Evolutionary conservation across 2,329 filamentous ascomycete genomes (phyloP).

Genomic region (Sarocladiaceae sp.): DNA sequence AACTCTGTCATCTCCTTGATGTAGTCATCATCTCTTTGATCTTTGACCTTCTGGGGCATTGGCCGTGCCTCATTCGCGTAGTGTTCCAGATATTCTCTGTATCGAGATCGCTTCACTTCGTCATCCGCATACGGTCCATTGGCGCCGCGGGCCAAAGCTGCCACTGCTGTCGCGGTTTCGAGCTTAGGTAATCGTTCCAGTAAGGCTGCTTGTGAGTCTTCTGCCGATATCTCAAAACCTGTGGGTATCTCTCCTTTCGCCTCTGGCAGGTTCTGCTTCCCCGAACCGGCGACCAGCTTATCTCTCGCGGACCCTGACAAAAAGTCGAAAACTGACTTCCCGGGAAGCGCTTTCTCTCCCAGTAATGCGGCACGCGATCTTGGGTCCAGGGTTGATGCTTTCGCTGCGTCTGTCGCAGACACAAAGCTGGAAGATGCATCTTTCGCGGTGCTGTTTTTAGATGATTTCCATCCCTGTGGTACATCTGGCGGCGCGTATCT

Average conservation of each 20-base stretch:
- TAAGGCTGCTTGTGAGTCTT: constrained; percentile 55
- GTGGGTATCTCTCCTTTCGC: constrained; percentile 71
- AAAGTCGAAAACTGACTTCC: constrained; percentile 95
- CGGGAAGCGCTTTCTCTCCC: constrained; percentile 72
- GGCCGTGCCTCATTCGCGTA: constrained; percentile 46
- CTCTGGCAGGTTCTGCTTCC: constrained; percentile 71
- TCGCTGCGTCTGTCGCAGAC: constrained; percentile 75
- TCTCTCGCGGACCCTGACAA: constrained; percentile 75
- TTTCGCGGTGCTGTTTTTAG: constrained; percentile 32
- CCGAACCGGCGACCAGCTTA: constrained; percentile 69
- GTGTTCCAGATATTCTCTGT: constrained; percentile 75
- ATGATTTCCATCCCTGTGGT: constrained; percentile 70
- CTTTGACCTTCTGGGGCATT: constrained; percentile 44
- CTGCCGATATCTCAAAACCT: constrained; percentile 58
- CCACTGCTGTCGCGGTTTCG: constrained; percentile 62
- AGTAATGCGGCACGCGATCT: constrained; percentile 73
- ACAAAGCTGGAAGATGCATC: constrained; percentile 36
- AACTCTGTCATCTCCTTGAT: constrained; percentile 77
- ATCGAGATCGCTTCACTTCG: constrained; percentile 72
- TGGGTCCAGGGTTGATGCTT: constrained; percentile 69
- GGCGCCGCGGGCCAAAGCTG: constrained; percentile 63
- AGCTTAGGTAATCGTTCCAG: constrained; percentile 58
- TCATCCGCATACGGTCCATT: constrained; percentile 80
- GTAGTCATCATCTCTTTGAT: constrained; percentile 66
- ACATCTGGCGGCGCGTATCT: constrained; percentile 62